Conservation (phyloP, 768 basidiomycete genomes). For the Trametes gibbosa region DNA sequence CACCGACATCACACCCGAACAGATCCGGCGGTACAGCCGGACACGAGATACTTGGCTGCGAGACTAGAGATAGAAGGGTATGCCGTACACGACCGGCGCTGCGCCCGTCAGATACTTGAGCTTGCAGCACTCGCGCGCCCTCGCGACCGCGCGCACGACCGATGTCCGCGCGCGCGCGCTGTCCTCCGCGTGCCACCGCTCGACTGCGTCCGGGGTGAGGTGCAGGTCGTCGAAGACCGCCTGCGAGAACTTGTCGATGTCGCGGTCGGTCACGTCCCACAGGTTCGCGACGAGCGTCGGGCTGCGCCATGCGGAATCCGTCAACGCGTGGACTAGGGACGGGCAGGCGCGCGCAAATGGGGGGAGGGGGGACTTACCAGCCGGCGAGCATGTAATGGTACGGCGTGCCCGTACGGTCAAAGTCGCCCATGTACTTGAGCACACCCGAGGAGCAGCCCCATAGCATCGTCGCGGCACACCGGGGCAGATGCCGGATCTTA, state of each 20-base stretch:
- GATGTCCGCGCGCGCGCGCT: conserved; percentile 34
- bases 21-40: too few species aligned
- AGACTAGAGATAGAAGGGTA: conserved; percentile 90
- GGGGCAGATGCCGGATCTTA: conserved; percentile 73
- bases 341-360: too few species aligned
- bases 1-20: too few species aligned
- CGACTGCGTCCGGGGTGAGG: conserved; percentile 38
- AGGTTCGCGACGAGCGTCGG: conserved; percentile 92
- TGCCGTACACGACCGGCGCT: conserved; percentile 92
- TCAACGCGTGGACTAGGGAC: too few species aligned
- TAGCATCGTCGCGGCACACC: conserved; percentile 93
- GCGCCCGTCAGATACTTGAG: conserved; percentile 93
- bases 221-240: conserved; percentile 74
- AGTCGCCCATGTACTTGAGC: conserved; percentile 88
- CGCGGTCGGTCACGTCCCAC: conserved; percentile 98
- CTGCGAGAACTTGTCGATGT: conserved; percentile 91
- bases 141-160: conserved; percentile 75
- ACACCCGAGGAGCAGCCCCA: conserved; percentile 98
- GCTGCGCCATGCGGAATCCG: too few species aligned
- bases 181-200: conserved; percentile 19
- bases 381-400: conserved; percentile 96
- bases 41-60: too few species aligned
- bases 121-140: conserved; percentile 79
- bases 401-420: conserved; percentile 89
- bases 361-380: conserved; percentile 64